Evolutionary conservation across 2,329 filamentous ascomycete species (phyloP).

Genomic region (Pyricularia sp.): DNA sequence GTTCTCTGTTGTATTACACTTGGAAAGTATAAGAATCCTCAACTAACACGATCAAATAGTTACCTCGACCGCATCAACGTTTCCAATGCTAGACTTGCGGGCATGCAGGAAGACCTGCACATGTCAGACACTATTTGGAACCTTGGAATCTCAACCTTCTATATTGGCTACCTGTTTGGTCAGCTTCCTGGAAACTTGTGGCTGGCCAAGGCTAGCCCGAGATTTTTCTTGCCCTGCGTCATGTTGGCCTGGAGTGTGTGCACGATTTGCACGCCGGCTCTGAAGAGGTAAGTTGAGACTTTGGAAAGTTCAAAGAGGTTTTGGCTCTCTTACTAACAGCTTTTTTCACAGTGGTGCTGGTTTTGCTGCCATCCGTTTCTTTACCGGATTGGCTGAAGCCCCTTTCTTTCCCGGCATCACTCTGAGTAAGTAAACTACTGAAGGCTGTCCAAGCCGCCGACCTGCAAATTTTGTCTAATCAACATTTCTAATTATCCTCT

Average conservation of each 20-base stretch:
- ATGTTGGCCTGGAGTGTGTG: constrained; percentile 1
- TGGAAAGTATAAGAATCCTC: too few relatives aligned
- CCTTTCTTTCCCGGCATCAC: constrained; percentile 33
- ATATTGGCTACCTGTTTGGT: constrained; percentile 35
- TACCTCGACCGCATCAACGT: constrained; percentile 4
- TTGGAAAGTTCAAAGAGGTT: constrained; percentile 12
- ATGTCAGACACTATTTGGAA: constrained; percentile 27
- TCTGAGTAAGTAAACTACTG: constrained; percentile 16
- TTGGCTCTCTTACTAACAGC: too few relatives aligned
- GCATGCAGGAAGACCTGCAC: constrained; percentile 24
- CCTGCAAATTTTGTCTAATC: too few relatives aligned
- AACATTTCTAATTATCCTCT: too few relatives aligned
- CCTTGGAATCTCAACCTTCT: constrained; percentile 30
- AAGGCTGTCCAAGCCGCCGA: too few relatives aligned
- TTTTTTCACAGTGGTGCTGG: constrained; percentile 16
- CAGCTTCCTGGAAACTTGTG: constrained; percentile 36
- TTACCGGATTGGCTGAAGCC: constrained; percentile 21
- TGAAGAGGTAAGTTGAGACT: background rate
- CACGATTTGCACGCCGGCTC: background rate
- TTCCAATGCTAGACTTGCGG: constrained; percentile 18
- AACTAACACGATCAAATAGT: background rate
- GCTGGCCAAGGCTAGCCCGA: constrained; percentile 19
- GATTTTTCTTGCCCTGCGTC: background rate
- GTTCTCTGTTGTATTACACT: too few relatives aligned
- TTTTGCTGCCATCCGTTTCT: constrained; percentile 22